Percentiles rank a stretch among this genome's conserved stretches.
These are phyloP conservation scores for Schrenkiella parvula DNA, from an alignment of 345 rosid genomes.

Conservation along the genomic window DNA sequence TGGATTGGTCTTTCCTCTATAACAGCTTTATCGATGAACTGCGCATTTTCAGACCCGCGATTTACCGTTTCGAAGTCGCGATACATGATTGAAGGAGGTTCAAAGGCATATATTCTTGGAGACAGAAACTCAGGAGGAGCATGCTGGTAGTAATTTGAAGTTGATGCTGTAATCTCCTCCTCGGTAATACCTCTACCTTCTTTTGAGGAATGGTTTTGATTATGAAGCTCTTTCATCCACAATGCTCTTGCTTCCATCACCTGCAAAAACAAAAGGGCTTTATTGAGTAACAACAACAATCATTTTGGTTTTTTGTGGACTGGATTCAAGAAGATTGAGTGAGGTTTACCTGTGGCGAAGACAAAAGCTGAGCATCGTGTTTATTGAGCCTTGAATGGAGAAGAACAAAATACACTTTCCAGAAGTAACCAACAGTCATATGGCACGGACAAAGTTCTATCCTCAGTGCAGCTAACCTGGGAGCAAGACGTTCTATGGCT, in stretches of 20 bases:
- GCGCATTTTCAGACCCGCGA: conserved; percentile 45
- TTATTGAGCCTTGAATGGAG: conserved; percentile 75
- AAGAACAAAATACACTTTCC: conserved; percentile 96
- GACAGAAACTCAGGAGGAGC: conserved; percentile 42
- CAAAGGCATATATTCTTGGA: conserved; percentile 39
- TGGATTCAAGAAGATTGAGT: neutral
- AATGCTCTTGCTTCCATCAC: conserved; percentile 77
- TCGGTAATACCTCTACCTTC: conserved; percentile 30
- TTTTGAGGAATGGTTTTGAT: conserved; percentile 24
- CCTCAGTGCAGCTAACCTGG: conserved; percentile 77
- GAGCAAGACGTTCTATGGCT: conserved; percentile 76
- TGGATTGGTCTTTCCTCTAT: conserved; percentile 51
- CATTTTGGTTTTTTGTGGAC: neutral
- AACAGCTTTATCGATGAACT: conserved; percentile 66
- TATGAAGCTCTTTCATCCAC: conserved; percentile 55
- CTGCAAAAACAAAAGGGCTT: conserved; percentile 34
- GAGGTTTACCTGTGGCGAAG: conserved; percentile 65
- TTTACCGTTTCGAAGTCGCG: conserved; percentile 48
- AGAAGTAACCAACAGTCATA: conserved; percentile 86
- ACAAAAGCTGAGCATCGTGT: conserved; percentile 68
- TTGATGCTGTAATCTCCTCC: conserved; percentile 40
- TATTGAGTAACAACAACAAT: neutral
- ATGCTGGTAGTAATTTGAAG: conserved; percentile 29
- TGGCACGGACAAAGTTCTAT: conserved; percentile 87
- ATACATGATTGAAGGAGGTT: conserved; percentile 34